A percentile compares a stretch with the other conserved stretches of the same genome.
phyloP scores from a whole-genome alignment of 441 rosid genomes.

The Brassica hybrid region DNA sequence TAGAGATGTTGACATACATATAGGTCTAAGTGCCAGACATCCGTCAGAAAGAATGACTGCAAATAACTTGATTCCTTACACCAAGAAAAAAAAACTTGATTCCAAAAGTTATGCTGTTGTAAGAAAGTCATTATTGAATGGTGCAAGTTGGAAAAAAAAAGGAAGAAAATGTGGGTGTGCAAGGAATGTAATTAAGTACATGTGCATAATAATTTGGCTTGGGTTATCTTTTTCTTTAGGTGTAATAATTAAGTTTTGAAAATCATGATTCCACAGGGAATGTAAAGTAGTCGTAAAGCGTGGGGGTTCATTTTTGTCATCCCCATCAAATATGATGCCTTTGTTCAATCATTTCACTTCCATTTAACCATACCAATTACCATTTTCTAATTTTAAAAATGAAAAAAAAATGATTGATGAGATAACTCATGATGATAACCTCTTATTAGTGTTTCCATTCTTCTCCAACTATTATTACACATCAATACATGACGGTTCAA shows the following conservation, averaged over 20 bases:
- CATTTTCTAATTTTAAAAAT: constrained; percentile 8
- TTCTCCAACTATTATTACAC: constrained; percentile 22
- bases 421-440: constrained; percentile 33
- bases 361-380: constrained; percentile 39
- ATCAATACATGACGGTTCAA: constrained; percentile 7
- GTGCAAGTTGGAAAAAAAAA: constrained; percentile 27
- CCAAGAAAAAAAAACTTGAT: too few species aligned
- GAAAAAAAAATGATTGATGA: constrained; percentile 16
- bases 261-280: constrained; percentile 37
- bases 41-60: constrained; percentile 14
- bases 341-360: constrained; percentile 39
- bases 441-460: constrained; percentile 16
- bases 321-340: constrained; percentile 39
- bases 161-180: constrained; percentile 8
- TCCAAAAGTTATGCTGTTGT: constrained; percentile 3
- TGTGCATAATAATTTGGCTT: constrained; percentile 31
- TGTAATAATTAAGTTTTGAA: constrained; percentile 35
- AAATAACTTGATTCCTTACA: too few species aligned
- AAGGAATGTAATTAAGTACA: constrained; percentile 33
- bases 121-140: constrained; percentile 15
- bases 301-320: constrained; percentile 38
- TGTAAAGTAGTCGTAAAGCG: constrained; percentile 47
- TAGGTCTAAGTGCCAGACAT: background rate
- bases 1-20: background rate
- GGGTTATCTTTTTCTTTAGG: constrained; percentile 37